Conservation (phyloP, 2,329 filamentous ascomycete species). For the Davidsoniella eucalypti region DNA sequence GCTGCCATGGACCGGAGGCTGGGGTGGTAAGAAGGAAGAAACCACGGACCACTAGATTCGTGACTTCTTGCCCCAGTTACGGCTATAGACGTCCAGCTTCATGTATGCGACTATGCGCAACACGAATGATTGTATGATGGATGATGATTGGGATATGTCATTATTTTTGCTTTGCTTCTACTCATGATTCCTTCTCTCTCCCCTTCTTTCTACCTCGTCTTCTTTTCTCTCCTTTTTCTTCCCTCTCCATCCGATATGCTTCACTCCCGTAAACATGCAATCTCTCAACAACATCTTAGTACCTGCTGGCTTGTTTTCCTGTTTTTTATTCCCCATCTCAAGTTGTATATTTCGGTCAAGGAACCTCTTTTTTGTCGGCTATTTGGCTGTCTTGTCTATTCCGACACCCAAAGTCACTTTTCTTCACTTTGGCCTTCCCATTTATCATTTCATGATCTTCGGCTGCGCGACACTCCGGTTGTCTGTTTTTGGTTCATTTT, state of each 20-base stretch:
- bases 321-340: background rate
- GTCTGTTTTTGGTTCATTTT: too few relatives aligned
- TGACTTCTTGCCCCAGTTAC: background rate
- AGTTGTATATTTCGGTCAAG: too few relatives aligned
- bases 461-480: too few relatives aligned
- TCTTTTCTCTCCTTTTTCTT: background rate
- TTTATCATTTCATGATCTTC: too few relatives aligned
- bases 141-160: conserved; percentile 3
- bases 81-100: too few relatives aligned
- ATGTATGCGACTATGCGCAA: background rate
- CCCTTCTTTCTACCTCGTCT: background rate
- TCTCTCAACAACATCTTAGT: too few relatives aligned
- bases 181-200: conserved; percentile 3
- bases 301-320: background rate
- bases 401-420: too few relatives aligned
- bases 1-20: conserved; percentile 41
- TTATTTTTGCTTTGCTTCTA: conserved; percentile 4
- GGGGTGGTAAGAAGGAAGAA: conserved; percentile 33
- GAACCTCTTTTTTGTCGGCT: conserved; percentile 19
- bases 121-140: conserved; percentile 5
- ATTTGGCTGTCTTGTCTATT: too few relatives aligned
- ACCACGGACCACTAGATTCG: conserved; percentile 1
- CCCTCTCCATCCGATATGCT: background rate
- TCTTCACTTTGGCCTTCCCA: too few relatives aligned
- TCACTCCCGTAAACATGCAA: too few relatives aligned